A percentile compares a stretch with the other conserved stretches of the same genome.
Conservation (phyloP, 352 stramenopile species). For the Saprolegnia diclina region DNA sequence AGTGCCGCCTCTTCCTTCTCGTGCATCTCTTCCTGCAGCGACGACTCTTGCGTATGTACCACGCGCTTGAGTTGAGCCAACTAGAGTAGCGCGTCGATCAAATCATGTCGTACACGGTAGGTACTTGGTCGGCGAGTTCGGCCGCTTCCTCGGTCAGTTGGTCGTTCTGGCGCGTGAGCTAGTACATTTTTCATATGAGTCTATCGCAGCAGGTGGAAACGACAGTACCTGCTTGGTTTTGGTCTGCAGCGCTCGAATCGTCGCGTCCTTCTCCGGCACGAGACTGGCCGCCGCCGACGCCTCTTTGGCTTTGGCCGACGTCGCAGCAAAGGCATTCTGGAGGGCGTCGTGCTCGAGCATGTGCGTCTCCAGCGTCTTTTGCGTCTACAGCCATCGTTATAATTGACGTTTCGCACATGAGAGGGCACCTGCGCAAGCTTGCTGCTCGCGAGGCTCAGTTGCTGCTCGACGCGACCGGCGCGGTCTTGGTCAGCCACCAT, state of each 20-base stretch:
- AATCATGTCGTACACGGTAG: background rate
- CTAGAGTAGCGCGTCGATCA: background rate
- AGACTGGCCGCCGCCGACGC: background rate
- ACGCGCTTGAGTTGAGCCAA: background rate
- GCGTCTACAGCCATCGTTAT: background rate
- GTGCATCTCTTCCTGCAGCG: background rate
- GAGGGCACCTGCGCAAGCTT: background rate
- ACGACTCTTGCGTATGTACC: background rate
- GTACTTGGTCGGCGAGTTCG: conserved; percentile 2
- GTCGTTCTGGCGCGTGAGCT: background rate
- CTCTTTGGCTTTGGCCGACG: background rate
- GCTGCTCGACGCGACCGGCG: background rate
- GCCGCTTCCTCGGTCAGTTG: conserved; percentile 3
- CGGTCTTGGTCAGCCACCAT: background rate
- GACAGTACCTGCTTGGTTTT: conserved; percentile 11
- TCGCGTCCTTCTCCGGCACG: background rate
- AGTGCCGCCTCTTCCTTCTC: background rate
- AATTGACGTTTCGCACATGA: background rate
- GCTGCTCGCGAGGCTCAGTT: background rate
- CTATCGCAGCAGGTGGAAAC: background rate
- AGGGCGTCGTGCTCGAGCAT: background rate
- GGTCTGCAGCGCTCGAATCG: background rate
- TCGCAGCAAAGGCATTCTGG: background rate
- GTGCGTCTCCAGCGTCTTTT: background rate
- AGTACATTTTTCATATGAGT: background rate